Base-by-base conservation (phyloP, 2,329 filamentous ascomycete species). In the Chaetomium globosum region DNA sequence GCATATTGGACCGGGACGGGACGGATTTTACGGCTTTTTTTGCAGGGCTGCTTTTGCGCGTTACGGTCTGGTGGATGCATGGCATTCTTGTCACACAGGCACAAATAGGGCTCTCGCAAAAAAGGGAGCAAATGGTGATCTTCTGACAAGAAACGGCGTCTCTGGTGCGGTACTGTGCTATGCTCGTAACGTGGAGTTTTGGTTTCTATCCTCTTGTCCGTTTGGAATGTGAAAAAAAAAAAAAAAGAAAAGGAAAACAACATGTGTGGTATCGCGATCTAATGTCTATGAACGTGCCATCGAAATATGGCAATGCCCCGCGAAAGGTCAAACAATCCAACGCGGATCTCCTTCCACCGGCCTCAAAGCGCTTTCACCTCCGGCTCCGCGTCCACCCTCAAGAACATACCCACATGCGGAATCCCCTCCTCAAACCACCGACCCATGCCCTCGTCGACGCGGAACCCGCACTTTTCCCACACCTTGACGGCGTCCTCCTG, bases 341-440 rank as follows among this genome's bases (percentile, higher is more conserved):
- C 12, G 26, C 26, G 4, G 12, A 33, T 31, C n/a, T 21, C 26
- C n/a, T 36, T 9, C 1, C 16, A 12, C 4, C 9, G 13, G 3
- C 6, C 39, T 61, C 49, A 64, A 23, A 49, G 16, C 43, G 19
- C 28, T 26, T 49, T 53, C 8, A 8, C 57, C 39, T 56, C 51
- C 30, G 23, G n/a, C 33, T 57, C 60, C 12, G 63, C 36, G 19
- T 80, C 73, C 31, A 87, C 66, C 39, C 85, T 78, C 69, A 77
- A 73, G 69, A 85, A 96, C 93, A 97, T 96, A 66, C 91, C 93
- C 21, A 96, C 83, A 80, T 97, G 92, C 69, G 85, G 81, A 62
- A 97, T 94, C 4, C 90, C 91, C 73, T 95, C 92, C 76, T 97
- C 93, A 67, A 83, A 81, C 92, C 93, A 97, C 36, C 76, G 82